phyloP scores from a whole-genome alignment of 176 grass and related monocot species.

The Paspalum vaginatum region DNA sequence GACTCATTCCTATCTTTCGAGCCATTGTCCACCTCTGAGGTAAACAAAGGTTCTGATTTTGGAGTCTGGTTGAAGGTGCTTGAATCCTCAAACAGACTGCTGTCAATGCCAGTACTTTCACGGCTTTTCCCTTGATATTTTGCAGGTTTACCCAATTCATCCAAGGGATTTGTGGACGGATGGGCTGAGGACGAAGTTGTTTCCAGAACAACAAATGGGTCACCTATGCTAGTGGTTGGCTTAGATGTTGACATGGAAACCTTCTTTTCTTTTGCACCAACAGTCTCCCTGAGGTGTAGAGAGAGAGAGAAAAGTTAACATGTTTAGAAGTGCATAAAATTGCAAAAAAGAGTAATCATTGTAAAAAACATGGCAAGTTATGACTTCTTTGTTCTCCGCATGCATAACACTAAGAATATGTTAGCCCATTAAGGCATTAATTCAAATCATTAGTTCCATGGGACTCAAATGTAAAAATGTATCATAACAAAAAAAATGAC shows the following conservation, averaged over 20 bases:
- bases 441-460: constrained; percentile 6
- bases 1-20: constrained; percentile 47
- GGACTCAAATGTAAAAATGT: constrained; percentile 17
- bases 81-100: constrained; percentile 57
- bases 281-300: constrained; percentile 56
- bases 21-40: constrained; percentile 47
- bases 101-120: constrained; percentile 37
- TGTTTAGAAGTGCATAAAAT: not conserved
- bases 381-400: not conserved
- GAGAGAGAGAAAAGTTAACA: not conserved
- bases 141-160: constrained; percentile 48
- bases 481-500: not conserved
- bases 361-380: constrained; percentile 16
- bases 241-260: constrained; percentile 52
- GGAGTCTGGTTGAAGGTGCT: constrained; percentile 53
- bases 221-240: constrained; percentile 45
- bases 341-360: not conserved
- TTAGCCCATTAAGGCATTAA: constrained; percentile 7
- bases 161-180: constrained; percentile 66
- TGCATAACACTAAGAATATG: constrained; percentile 9
- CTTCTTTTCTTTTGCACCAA: constrained; percentile 57
- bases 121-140: constrained; percentile 49
- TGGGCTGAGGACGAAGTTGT: constrained; percentile 57
- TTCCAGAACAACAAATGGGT: constrained; percentile 88
- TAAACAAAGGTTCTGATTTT: constrained; percentile 61